These are phyloP conservation scores for Allantophomopsis cytisporea DNA, from an alignment of 2,329 filamentous ascomycete species.

Conservation along the genomic window DNA sequence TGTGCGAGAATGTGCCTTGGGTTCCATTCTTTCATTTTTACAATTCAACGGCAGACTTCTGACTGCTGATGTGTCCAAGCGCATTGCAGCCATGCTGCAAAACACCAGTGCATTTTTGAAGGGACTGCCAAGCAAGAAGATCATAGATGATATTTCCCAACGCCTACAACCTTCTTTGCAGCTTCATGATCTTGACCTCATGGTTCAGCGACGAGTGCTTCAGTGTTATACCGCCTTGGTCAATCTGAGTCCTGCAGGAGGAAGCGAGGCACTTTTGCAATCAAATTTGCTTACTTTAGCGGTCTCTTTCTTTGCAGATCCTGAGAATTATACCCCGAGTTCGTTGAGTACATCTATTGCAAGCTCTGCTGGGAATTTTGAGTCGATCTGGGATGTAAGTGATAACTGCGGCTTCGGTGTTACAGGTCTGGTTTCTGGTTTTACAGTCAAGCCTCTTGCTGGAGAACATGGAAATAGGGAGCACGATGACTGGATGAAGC, in stretches of 20 bases:
- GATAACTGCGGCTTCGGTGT: slow-evolving; percentile 95
- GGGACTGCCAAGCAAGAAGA: slow-evolving; percentile 70
- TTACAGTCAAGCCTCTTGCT: slow-evolving; percentile 55
- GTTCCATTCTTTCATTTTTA: slow-evolving; percentile 82
- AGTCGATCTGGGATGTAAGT: slow-evolving; percentile 86
- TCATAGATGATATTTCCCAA: slow-evolving; percentile 74
- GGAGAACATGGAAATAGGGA: slow-evolving; percentile 49
- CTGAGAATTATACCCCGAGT: slow-evolving; percentile 73
- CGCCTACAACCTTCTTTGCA: slow-evolving; percentile 76
- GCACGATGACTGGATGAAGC: slow-evolving; percentile 33
- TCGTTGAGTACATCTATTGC: slow-evolving; percentile 86
- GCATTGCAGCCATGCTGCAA: slow-evolving; percentile 87
- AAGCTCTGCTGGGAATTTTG: slow-evolving; percentile 77
- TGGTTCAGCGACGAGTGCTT: slow-evolving; percentile 84
- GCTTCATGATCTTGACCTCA: slow-evolving; percentile 77
- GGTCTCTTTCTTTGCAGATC: slow-evolving; percentile 84
- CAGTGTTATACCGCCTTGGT: slow-evolving; percentile 92
- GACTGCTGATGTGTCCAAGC: slow-evolving; percentile 86
- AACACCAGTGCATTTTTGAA: slow-evolving; percentile 87
- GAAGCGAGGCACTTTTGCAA: slow-evolving; percentile 75
- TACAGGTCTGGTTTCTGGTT: slow-evolving; percentile 69
- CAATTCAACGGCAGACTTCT: slow-evolving; percentile 86
- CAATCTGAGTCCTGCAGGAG: slow-evolving; percentile 72
- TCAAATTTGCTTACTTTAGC: slow-evolving; percentile 84
- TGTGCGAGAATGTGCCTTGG: slow-evolving; percentile 85